Percentiles rank a stretch among this genome's conserved stretches.
These are phyloP conservation scores for Suillus subalutaceus DNA, from an alignment of 768 basidiomycete species.

Conservation along the genomic window DNA sequence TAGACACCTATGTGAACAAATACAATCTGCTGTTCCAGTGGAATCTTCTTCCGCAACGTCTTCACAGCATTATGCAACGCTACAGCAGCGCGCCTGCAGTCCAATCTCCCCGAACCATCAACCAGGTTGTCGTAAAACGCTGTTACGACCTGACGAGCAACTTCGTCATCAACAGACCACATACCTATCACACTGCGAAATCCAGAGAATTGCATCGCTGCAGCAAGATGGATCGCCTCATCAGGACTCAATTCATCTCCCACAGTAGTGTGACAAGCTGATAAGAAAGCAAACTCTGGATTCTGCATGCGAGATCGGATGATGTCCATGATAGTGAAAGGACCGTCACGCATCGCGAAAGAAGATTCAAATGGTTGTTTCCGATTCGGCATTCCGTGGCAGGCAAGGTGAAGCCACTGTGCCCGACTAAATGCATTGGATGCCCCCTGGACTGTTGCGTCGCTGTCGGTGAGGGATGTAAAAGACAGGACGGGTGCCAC, in stretches of 20 bases:
- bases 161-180: constrained; percentile 19
- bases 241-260: constrained; percentile 18
- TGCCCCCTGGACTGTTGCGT: not conserved
- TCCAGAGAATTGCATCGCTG: constrained; percentile 24
- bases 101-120: not conserved
- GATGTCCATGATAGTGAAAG: constrained; percentile 7
- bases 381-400: constrained; percentile 17
- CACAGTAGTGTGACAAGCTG: constrained; percentile 26
- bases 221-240: constrained; percentile 25
- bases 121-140: constrained; percentile 8
- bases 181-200: constrained; percentile 25
- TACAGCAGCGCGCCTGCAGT: constrained; percentile 4
- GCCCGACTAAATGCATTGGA: not conserved
- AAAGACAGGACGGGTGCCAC: not conserved
- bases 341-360: constrained; percentile 7
- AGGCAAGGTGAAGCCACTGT: constrained; percentile 24
- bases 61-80: constrained; percentile 1
- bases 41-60: constrained; percentile 3
- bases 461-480: not conserved
- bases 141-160: not conserved
- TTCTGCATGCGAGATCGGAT: not conserved
- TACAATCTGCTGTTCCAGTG: constrained; percentile 9
- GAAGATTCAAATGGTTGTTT: constrained; percentile 17
- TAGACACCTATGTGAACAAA: constrained; percentile 12
- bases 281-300: constrained; percentile 18